Base-by-base conservation (phyloP, 305 asterid species). In the Solanum hybrid region DNA sequence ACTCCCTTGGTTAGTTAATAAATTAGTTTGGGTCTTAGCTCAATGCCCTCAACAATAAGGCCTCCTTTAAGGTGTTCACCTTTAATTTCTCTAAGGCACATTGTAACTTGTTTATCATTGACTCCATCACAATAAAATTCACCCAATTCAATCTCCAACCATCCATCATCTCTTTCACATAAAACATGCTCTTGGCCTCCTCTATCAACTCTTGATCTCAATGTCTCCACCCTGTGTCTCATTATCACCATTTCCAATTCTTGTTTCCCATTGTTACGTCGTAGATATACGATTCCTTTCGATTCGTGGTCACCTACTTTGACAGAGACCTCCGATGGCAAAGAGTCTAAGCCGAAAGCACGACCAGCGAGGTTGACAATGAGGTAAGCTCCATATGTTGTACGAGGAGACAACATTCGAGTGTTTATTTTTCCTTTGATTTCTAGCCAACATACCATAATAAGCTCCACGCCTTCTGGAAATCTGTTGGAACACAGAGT, bases 131-230 rank as follows among this genome's bases (percentile, higher is more conserved):
- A 91, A 76, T 94, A 92, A 34, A 95, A 96, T 32, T 93, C 96
- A 12, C 98, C 98, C 87, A 96, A 88, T 36, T 94, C 97, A 40
- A 95, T 91, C 89, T 96, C 98, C 79, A 94, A 79, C 98, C 97
- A 96, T 27, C 95, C 94, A 71, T 96, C 98, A 37, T 85, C 90
- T 78, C 98, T 94, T 72, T 89, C 92, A 11, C 79, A 37, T 35
- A 93, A 79, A 3, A 86, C 29, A 29, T 73, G 31, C n/a, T 91
- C 92, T 37, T 46, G 27, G n/a, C 24, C 51, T 77, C 78, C 90
- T 13, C 75, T 79, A 2, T 76, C 73, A 87, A 85, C 91, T 38
- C 87, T 64, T 16, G 90, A 42, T 26, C 73, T 81, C 71, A 77
- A 31, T 31, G 85, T 38, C 42, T 87, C 90, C 0, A 12, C 38